phyloP scores from a whole-genome alignment of 78 protist species.

The Dictyostelium brefeldianum region DNA sequence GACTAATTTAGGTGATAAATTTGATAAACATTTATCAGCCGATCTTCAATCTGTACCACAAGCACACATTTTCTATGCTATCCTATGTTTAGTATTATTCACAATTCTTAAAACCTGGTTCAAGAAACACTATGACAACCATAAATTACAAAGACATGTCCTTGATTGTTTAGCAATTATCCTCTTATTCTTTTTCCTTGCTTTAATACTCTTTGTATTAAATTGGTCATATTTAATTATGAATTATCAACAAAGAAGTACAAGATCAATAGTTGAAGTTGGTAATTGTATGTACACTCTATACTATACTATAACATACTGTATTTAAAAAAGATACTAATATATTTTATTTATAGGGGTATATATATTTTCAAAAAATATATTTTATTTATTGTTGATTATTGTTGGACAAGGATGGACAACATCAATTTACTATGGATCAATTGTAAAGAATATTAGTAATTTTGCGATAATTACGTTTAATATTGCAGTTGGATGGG shows the following conservation, averaged over 20 bases:
- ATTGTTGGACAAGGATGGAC: slow-evolving; percentile 64
- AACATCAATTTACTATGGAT: slow-evolving; percentile 31
- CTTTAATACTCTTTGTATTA: slow-evolving; percentile 1
- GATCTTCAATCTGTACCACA: slow-evolving; percentile 65
- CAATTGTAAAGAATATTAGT: not conserved
- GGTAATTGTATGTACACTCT: not conserved
- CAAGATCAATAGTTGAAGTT: not conserved
- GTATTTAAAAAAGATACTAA: not conserved
- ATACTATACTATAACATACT: too few relatives aligned
- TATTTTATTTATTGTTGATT: slow-evolving; percentile 21
- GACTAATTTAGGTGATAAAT: slow-evolving; percentile 31
- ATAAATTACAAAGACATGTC: slow-evolving; percentile 18
- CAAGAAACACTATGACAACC: not conserved
- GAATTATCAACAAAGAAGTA: too few relatives aligned
- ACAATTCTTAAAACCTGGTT: not conserved
- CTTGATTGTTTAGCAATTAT: not conserved
- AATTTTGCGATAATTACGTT: not conserved
- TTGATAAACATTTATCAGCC: slow-evolving; percentile 29
- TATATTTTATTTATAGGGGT: not conserved
- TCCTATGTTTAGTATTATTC: not conserved
- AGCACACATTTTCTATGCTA: slow-evolving; percentile 9
- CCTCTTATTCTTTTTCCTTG: not conserved
- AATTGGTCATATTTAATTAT: slow-evolving; percentile 22
- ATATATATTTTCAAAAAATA: not conserved
- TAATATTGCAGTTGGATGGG: slow-evolving; percentile 9